These are phyloP conservation scores for Senna siamea DNA, from an alignment of 306 rosid genomes.

Conservation along the genomic window DNA sequence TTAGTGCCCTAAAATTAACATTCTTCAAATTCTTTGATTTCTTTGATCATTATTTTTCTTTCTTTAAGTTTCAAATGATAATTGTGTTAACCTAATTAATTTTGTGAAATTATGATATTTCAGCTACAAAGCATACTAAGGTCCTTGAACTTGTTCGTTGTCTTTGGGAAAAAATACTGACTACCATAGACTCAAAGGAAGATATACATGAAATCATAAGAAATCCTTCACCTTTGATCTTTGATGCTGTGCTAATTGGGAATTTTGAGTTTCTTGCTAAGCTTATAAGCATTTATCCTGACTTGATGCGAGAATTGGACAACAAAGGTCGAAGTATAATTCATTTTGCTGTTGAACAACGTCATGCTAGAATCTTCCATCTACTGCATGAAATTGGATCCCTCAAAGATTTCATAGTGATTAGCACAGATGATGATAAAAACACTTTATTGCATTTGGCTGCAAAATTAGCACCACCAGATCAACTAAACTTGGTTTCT, in stretches of 20 bases:
- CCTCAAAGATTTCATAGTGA: not conserved
- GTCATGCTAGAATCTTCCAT: not conserved
- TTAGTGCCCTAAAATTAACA: too few relatives aligned
- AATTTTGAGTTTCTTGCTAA: not conserved
- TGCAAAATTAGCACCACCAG: slow-evolving; percentile 11
- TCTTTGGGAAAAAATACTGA: not conserved
- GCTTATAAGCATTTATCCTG: not conserved
- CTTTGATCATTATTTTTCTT: too few relatives aligned
- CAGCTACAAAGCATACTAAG: not conserved
- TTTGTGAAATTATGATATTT: too few relatives aligned
- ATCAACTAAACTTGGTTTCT: not conserved
- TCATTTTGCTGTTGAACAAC: not conserved
- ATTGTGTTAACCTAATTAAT: not conserved
- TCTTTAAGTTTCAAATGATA: too few relatives aligned
- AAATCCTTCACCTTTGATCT: not conserved
- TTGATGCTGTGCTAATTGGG: not conserved
- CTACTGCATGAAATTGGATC: not conserved
- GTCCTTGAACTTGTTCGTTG: not conserved
- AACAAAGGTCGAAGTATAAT: not conserved
- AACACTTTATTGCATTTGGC: slow-evolving; percentile 12
- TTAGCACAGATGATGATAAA: not conserved
- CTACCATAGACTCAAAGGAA: not conserved
- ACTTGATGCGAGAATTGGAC: not conserved
- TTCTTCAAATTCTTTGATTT: too few relatives aligned
- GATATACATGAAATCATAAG: not conserved